Evolutionary conservation across 306 rosid genomes (phyloP), one percentile per base, ranked within the genome.

Genomic region (Delonix regia): DNA sequence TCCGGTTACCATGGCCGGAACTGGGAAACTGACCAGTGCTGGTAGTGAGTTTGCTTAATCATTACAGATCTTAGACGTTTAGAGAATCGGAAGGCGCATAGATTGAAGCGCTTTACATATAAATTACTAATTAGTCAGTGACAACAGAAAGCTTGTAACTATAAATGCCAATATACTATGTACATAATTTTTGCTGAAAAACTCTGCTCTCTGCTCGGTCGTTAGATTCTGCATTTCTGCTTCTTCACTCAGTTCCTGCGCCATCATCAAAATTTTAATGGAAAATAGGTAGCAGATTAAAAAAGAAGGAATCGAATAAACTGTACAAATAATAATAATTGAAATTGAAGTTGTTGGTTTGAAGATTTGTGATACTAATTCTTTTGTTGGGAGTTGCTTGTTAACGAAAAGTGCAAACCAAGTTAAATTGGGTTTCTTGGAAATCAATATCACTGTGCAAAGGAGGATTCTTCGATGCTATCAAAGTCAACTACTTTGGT

Each of bases 21-120:
- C 39, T 94, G 99, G 99, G 99, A 94, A 90, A 89, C 99, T 14
- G 99, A 94, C 38, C 99, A 94, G 97, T 94, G 99, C 85, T 94
- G 97, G 99, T 94, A 89, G 86, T 47, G 85, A 84, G 88, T 78
- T 34, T 9, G 78, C 16, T 14, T 14, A 22, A 21, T 30, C 13
- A 28, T 19, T 27, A 14, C 27, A 8, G 28, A 27, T 47, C 15
- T 5, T 8, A 30, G 1, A 18, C 3, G 36, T 27, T 3, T 66
- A 21, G 34, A 5, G 4, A 25, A 3, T 39, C 49, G 42, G 39
- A 74, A 76, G 63, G 80, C 68, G 80, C 86, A n/a, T 51, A 78
- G 75, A 71, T 78, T 78, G 70, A 71, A 70, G 76, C 79, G 73
- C 81, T 70, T 78, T 69, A 33, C 22, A 9, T 33, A 55, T 67